phyloP scores from a whole-genome alignment of 2,329 filamentous ascomycete genomes.

The Geosmithia morbida region DNA sequence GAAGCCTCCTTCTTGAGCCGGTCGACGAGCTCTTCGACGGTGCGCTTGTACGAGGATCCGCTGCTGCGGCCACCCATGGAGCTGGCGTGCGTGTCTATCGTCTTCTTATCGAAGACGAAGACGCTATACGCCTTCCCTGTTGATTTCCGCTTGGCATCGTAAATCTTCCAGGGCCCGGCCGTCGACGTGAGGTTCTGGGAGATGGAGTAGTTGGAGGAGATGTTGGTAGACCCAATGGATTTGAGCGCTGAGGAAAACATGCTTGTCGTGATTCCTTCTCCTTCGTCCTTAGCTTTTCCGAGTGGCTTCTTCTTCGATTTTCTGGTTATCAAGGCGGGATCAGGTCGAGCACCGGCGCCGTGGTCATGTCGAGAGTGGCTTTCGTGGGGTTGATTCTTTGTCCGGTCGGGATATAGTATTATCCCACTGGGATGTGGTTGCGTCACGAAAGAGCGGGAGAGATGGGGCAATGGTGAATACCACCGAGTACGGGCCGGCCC shows the following conservation, averaged over 20 bases:
- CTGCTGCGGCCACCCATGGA: conserved; percentile 17
- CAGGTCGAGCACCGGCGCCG: conserved; percentile 5
- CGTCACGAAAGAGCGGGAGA: neutral
- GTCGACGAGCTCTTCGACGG: conserved; percentile 82
- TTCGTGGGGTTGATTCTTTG: neutral
- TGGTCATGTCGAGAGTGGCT: conserved; percentile 10
- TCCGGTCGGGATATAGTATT: neutral
- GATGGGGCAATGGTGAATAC: neutral
- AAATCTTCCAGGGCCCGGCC: conserved; percentile 92
- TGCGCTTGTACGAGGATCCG: conserved; percentile 45
- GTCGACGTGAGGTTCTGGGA: conserved; percentile 61
- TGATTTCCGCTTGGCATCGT: conserved; percentile 93
- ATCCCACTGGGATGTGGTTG: neutral
- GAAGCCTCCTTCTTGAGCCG: conserved; percentile 84
- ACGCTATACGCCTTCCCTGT: conserved; percentile 81
- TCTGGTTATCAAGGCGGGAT: conserved; percentile 2
- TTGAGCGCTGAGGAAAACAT: conserved; percentile 95
- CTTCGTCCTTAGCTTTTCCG: conserved; percentile 4
- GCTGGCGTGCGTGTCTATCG: conserved; percentile 46
- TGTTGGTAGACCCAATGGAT: conserved; percentile 81
- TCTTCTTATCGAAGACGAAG: conserved; percentile 88
- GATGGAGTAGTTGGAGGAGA: conserved; percentile 80
- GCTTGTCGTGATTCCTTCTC: conserved; percentile 12
- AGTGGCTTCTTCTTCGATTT: neutral
- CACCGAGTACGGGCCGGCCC: too few relatives aligned